Evolutionary conservation across 1,284 basidiomycete genomes (phyloP).

Genomic region (Bjerkandera adusta): DNA sequence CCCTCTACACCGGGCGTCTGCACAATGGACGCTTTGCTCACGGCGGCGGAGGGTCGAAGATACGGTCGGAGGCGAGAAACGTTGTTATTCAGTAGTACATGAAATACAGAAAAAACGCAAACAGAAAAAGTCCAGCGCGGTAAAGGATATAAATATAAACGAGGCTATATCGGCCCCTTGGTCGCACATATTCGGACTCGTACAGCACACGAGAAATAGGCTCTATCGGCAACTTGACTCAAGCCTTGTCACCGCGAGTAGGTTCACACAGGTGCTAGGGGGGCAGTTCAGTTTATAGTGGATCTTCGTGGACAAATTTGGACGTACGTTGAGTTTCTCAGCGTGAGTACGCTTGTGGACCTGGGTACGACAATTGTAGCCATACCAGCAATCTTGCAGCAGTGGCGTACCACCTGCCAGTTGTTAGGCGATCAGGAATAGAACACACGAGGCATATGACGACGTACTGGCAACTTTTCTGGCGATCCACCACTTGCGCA

Average conservation of each 20-base stretch:
- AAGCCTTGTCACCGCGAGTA: slow-evolving; percentile 20
- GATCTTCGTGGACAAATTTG: neutral
- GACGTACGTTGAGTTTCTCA: slow-evolving; percentile 26
- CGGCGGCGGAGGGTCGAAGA: too few species aligned
- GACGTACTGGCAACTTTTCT: slow-evolving; percentile 21
- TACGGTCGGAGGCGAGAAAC: too few species aligned
- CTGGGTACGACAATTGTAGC: slow-evolving; percentile 33
- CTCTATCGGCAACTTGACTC: too few species aligned
- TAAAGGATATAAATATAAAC: too few species aligned
- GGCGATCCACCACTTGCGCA: slow-evolving; percentile 27
- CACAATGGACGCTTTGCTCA: too few species aligned
- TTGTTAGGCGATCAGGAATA: neutral
- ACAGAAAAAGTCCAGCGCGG: too few species aligned
- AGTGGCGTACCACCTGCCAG: slow-evolving; percentile 13
- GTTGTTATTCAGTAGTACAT: too few species aligned
- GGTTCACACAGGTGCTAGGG: slow-evolving; percentile 30
- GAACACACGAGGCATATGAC: neutral
- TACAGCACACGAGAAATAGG: too few species aligned
- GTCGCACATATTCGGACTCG: too few species aligned
- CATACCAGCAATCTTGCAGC: slow-evolving; percentile 31
- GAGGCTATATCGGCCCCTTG: too few species aligned
- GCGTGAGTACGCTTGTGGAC: slow-evolving; percentile 23
- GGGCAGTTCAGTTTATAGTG: neutral
- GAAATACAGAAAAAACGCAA: too few species aligned
- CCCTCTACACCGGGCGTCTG: too few species aligned